Evolutionary conservation across 495 filamentous ascomycete species (phyloP), one percentile per base, ranked within the genome.

Genomic region (Penicillium arizonense): DNA sequence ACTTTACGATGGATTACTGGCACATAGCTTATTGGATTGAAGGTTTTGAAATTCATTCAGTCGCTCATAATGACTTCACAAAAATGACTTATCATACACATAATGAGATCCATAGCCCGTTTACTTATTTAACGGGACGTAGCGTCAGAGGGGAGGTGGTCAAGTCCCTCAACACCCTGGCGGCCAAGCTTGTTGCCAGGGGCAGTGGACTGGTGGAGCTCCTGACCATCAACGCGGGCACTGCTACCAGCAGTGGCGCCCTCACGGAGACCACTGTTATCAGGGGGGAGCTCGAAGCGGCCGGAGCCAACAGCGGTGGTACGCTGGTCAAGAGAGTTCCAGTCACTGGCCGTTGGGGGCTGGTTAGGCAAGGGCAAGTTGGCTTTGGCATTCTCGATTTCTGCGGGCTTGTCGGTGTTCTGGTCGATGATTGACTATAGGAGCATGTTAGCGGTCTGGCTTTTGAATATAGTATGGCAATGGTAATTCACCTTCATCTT

Each of bases 351-450:
- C 12, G 73, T 70, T 0, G 89, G 89, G 4, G 89, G 88, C 34
- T 91, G 72, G 2, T 93, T 87, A 11, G 90, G 90, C 40, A 93
- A 79, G 28, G 87, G 88, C 18, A 95, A 82, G 70, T 90, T 89
- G 60, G 84, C 67, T 68, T 83, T 75, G 62, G 71, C 74, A 61
- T 87, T 67, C 16, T 84, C 84, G 57, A 91, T 86, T 69, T 85
- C 72, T 39, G 82, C 69, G 47, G 72, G 59, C 67, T 90, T 90
- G 74, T 75, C 44, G 50, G 66, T 74, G 59, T 70, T 73, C 40
- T 76, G 51, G 50, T 76, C 72, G 55, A 81, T 51, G 46, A 77
- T 59, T 18, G 78, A 81, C 80, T 82, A 44, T 24, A 47, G 9
- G 23, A 38, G 28, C n/a, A 52, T 49, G 55, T 35, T 44, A 38